phyloP scores from a whole-genome alignment of 805 yeast species.

The Vanderwaltozyma verrucispora region DNA sequence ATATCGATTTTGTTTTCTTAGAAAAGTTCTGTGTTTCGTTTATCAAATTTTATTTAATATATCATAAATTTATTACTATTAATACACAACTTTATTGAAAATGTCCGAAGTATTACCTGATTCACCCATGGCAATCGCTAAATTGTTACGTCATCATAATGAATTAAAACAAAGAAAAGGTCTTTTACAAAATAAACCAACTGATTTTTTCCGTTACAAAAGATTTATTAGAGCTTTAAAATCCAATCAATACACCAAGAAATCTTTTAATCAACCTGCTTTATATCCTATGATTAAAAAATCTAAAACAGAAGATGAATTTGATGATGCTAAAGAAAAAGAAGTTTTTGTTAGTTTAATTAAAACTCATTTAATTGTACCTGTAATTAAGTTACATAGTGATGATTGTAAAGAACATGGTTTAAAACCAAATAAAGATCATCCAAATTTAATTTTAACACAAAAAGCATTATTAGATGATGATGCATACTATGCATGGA shows the following conservation, averaged over 20 bases:
- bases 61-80: no score
- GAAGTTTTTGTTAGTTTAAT: slow-evolving; percentile 58
- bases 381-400: slow-evolving; percentile 65
- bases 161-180: slow-evolving; percentile 78
- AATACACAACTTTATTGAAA: no score
- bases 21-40: no score
- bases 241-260: slow-evolving; percentile 56
- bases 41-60: no score
- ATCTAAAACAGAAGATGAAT: slow-evolving; percentile 13
- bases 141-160: slow-evolving; percentile 52
- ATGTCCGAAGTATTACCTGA: slow-evolving; percentile 32
- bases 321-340: slow-evolving; percentile 38
- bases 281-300: slow-evolving; percentile 37
- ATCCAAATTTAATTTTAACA: slow-evolving; percentile 48
- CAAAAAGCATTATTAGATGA: slow-evolving; percentile 51
- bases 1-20: no score
- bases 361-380: slow-evolving; percentile 61
- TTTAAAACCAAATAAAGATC: slow-evolving; percentile 49
- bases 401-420: slow-evolving; percentile 52
- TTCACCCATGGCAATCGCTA: slow-evolving; percentile 57
- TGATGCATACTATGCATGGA: slow-evolving; percentile 77
- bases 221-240: slow-evolving; percentile 71
- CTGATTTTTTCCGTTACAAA: slow-evolving; percentile 80
- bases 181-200: slow-evolving; percentile 53
- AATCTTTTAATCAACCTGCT: slow-evolving; percentile 37